Conservation (phyloP, 1,284 basidiomycete species). For the Fistulina hepatica region DNA sequence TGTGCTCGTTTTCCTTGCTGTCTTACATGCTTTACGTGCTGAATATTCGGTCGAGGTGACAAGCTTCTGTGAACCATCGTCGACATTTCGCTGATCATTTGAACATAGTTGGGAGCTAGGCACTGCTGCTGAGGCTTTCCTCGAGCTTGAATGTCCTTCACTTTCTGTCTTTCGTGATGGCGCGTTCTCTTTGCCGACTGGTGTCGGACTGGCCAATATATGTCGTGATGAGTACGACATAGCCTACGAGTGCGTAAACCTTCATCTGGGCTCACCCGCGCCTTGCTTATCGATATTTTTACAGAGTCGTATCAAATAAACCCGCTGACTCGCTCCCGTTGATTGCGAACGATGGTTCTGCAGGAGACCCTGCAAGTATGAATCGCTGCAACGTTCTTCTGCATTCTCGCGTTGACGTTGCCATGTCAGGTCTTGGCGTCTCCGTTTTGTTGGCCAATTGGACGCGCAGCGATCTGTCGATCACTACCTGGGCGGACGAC, state of each 20-base stretch:
- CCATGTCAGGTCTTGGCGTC: constrained; percentile 36
- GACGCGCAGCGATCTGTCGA: constrained; percentile 29
- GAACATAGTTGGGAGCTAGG: constrained; percentile 56
- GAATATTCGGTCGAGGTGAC: no score
- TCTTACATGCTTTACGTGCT: neutral
- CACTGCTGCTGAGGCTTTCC: constrained; percentile 49
- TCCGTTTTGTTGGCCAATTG: constrained; percentile 52
- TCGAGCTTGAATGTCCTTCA: constrained; percentile 46
- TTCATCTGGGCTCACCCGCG: no score
- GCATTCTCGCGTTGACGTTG: neutral
- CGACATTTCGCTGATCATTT: neutral
- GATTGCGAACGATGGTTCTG: constrained; percentile 38
- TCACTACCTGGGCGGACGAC: constrained; percentile 36
- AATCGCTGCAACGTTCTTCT: constrained; percentile 1
- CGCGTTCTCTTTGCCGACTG: constrained; percentile 28
- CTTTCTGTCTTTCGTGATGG: constrained; percentile 42
- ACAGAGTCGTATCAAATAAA: constrained; percentile 29
- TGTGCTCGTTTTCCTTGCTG: constrained; percentile 1
- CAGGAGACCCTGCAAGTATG: constrained; percentile 61
- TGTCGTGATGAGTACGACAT: constrained; percentile 31
- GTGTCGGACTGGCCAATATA: constrained; percentile 20
- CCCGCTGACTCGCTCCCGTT: constrained; percentile 26
- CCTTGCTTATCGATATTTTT: constrained; percentile 26
- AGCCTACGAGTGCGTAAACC: no score
- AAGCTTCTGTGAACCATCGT: constrained; percentile 1